Percentiles rank a stretch among this genome's conserved stretches.
These are phyloP conservation scores for Cadophora gregata DNA, from an alignment of 2,329 filamentous ascomycete species.

Conservation along the genomic window DNA sequence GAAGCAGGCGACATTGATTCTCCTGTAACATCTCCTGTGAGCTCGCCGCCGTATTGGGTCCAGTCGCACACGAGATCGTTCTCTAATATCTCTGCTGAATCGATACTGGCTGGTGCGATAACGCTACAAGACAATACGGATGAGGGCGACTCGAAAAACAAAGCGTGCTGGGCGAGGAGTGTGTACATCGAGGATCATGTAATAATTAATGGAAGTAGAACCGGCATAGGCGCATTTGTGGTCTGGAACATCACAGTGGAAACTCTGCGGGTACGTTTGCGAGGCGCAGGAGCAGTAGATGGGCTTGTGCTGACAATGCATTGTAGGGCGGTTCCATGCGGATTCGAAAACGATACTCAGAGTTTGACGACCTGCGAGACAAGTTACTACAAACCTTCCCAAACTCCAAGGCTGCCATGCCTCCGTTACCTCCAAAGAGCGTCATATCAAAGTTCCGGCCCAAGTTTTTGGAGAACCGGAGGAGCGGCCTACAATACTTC, in stretches of 20 bases:
- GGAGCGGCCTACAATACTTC: conserved; percentile 87
- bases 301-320: conserved; percentile 12
- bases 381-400: conserved; percentile 83
- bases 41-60: conserved; percentile 51
- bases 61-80: conserved; percentile 42
- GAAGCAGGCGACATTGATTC: conserved; percentile 28
- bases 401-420: conserved; percentile 82
- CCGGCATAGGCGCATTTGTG: conserved; percentile 78
- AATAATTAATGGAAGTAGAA: conserved; percentile 50
- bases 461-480: conserved; percentile 83
- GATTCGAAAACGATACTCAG: conserved; percentile 81
- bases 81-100: conserved; percentile 55
- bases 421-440: conserved; percentile 89
- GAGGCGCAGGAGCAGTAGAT: background rate
- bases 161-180: conserved; percentile 69
- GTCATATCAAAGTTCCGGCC: conserved; percentile 85
- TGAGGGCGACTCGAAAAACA: conserved; percentile 57
- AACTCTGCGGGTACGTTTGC: conserved; percentile 73
- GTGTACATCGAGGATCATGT: conserved; percentile 64
- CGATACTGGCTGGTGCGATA: conserved; percentile 59
- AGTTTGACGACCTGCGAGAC: conserved; percentile 83
- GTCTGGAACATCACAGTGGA: conserved; percentile 92
- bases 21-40: conserved; percentile 39
- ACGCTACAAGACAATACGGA: conserved; percentile 63
- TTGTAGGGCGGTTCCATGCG: conserved; percentile 64